Conservation (phyloP, 2,329 filamentous ascomycete genomes). For the Hypoxylon sp. region DNA sequence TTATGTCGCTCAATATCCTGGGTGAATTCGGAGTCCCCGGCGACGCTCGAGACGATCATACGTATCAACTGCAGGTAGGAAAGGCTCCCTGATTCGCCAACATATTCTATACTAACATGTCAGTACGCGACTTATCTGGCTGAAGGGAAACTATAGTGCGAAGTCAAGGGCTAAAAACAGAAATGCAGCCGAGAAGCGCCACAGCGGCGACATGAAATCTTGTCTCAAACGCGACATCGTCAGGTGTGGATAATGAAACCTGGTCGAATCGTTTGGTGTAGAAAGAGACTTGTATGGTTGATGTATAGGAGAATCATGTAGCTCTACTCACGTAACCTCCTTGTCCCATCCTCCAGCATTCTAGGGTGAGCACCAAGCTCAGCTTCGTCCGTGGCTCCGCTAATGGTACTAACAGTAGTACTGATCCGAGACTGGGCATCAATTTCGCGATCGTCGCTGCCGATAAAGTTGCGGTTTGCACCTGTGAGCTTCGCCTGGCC, state of each 20-base stretch:
- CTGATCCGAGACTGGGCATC: constrained; percentile 49
- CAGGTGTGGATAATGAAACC: not conserved
- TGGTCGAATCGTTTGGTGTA: not conserved
- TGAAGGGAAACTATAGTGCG: not conserved
- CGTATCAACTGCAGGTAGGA: constrained; percentile 68
- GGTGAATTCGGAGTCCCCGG: constrained; percentile 65
- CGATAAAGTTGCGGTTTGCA: constrained; percentile 27
- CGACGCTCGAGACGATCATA: constrained; percentile 64
- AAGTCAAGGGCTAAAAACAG: constrained; percentile 23
- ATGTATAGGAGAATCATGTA: not conserved
- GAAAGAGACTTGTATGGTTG: not conserved
- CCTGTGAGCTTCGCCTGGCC: constrained; percentile 34
- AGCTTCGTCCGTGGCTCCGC: constrained; percentile 62
- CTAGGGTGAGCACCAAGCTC: constrained; percentile 62
- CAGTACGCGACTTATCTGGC: constrained; percentile 3
- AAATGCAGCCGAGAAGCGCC: not conserved
- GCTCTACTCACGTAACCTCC: constrained; percentile 59
- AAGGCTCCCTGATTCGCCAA: constrained; percentile 69
- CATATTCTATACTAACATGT: constrained; percentile 55
- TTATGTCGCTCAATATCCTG: constrained; percentile 63
- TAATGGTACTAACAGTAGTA: constrained; percentile 52
- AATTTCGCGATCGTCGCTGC: constrained; percentile 41
- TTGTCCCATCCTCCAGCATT: constrained; percentile 67
- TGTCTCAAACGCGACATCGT: not conserved
- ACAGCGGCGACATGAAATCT: not conserved